Evolutionary conservation across 1,284 basidiomycete genomes (phyloP).

Genomic region (Apiotrichum sp.): DNA sequence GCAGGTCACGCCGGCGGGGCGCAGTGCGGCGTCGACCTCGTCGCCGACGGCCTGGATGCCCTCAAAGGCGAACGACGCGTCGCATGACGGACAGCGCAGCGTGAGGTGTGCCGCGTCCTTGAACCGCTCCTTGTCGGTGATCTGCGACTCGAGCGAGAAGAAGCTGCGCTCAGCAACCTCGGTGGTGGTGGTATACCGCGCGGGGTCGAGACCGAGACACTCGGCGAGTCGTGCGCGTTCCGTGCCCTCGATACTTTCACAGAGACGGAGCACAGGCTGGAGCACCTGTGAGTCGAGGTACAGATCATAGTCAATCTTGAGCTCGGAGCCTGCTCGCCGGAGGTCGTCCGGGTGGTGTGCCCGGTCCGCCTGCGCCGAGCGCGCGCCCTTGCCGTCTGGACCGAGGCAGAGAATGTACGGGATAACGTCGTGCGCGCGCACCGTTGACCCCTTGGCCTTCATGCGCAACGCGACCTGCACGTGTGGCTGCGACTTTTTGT

Average conservation of each 20-base stretch:
- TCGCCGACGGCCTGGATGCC: constrained; percentile 54
- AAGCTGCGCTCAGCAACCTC: constrained; percentile 65
- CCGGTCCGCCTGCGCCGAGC: constrained; percentile 77
- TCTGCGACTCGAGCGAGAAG: constrained; percentile 78
- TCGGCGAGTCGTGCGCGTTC: constrained; percentile 86
- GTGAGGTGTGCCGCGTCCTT: constrained; percentile 63
- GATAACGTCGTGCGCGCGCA: constrained; percentile 85
- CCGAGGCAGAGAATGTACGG: constrained; percentile 89
- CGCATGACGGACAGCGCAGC: constrained; percentile 69
- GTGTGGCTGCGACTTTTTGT: constrained; percentile 89
- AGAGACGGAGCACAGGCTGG: constrained; percentile 89
- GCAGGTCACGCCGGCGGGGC: constrained; percentile 53
- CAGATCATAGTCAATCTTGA: constrained; percentile 70
- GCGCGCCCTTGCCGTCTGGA: constrained; percentile 65
- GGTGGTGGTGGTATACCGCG: constrained; percentile 58
- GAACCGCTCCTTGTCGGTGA: constrained; percentile 83
- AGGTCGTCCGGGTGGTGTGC: constrained; percentile 94
- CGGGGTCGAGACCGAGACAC: constrained; percentile 90
- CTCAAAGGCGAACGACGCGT: constrained; percentile 58
- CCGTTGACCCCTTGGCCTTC: constrained; percentile 74
- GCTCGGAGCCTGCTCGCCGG: constrained; percentile 58
- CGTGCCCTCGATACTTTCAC: constrained; percentile 93
- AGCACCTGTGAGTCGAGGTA: constrained; percentile 89
- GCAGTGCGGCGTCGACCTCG: constrained; percentile 51
- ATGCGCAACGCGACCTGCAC: constrained; percentile 92